These are phyloP conservation scores for Mortierella hygrophila DNA, from an alignment of 192 early-diverging fungal genomes.

Conservation along the genomic window DNA sequence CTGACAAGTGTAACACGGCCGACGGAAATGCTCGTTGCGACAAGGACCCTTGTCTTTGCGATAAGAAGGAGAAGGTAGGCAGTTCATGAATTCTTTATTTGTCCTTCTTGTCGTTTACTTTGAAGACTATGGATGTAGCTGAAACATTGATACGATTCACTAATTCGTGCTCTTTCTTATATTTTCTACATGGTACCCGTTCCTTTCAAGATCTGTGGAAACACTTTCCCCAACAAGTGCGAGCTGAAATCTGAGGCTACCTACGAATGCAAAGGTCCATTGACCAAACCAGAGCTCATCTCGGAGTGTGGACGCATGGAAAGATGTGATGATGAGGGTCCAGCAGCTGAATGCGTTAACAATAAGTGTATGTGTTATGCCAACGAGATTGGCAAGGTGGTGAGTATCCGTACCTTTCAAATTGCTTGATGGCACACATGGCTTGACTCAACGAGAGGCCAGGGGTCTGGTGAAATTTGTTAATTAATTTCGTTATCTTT, in stretches of 20 bases:
- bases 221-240: background rate
- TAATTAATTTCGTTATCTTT: background rate
- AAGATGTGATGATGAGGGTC: background rate
- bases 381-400: background rate
- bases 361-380: background rate
- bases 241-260: background rate
- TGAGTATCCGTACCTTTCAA: background rate
- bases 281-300: background rate
- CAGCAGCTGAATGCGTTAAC: background rate
- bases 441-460: no score
- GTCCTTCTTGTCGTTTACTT: no score
- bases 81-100: background rate
- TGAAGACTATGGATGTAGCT: background rate
- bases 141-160: no score
- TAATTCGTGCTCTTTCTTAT: background rate
- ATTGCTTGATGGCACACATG: no score
- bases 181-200: no score
- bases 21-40: background rate
- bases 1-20: background rate
- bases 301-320: background rate
- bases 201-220: background rate
- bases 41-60: constrained; percentile 6
- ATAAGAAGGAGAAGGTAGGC: background rate
- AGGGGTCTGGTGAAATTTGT: background rate
- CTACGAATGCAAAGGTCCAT: background rate